These are phyloP conservation scores for Amphirosellinia nigrospora DNA, from an alignment of 495 filamentous ascomycete species.

Conservation along the genomic window DNA sequence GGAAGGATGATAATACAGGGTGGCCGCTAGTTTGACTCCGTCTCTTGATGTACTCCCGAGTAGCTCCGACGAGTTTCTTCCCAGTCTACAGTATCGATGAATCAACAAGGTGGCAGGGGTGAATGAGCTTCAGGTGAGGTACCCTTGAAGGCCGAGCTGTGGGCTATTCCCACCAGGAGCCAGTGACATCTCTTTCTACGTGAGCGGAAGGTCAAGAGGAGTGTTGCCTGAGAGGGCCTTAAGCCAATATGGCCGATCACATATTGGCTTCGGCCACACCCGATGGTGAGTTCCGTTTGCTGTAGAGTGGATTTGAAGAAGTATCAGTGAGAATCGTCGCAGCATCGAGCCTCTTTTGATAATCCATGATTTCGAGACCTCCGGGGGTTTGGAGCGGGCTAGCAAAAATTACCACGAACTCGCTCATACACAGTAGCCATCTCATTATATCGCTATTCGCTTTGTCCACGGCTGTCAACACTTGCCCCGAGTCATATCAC, in stretches of 20 bases:
- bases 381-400: not conserved
- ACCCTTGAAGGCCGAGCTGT: conserved; percentile 32
- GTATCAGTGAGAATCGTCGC: not conserved
- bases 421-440: not conserved
- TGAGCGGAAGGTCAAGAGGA: conserved; percentile 26
- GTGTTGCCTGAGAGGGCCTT: conserved; percentile 25
- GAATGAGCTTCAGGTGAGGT: conserved; percentile 29
- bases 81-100: conserved; percentile 31
- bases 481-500: conserved; percentile 6
- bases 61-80: conserved; percentile 31
- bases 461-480: not conserved
- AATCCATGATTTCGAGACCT: not conserved
- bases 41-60: conserved; percentile 32
- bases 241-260: conserved; percentile 4
- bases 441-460: not conserved
- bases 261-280: conserved; percentile 23
- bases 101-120: conserved; percentile 31
- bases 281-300: not conserved
- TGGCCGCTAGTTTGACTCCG: conserved; percentile 31
- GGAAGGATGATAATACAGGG: conserved; percentile 28
- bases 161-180: conserved; percentile 25
- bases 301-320: not conserved
- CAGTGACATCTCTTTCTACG: conserved; percentile 27
- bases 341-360: conserved; percentile 3
- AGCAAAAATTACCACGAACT: not conserved